A percentile compares a stretch with the other conserved stretches of the same genome.
Evolutionary conservation across 495 filamentous ascomycete species (phyloP).

Genomic region (Staphylotrichum longicolle): DNA sequence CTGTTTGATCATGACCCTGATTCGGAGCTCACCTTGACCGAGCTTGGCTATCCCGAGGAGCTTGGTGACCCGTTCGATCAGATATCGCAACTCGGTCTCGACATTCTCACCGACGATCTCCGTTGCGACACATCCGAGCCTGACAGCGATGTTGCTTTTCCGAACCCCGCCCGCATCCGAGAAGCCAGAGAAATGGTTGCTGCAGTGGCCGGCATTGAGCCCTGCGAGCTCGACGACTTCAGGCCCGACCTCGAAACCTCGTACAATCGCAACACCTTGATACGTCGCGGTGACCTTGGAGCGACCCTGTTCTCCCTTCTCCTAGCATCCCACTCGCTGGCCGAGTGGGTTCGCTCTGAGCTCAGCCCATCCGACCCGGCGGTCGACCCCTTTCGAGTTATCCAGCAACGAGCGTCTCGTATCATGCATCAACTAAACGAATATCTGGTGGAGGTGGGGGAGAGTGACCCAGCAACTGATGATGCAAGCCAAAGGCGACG

Average conservation of each 20-base stretch:
- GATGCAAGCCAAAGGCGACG: slow-evolving; percentile 22
- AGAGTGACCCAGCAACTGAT: slow-evolving; percentile 17
- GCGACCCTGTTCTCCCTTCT: slow-evolving; percentile 49
- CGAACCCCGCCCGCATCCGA: slow-evolving; percentile 36
- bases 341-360: slow-evolving; percentile 41
- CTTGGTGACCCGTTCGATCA: slow-evolving; percentile 43
- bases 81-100: slow-evolving; percentile 44
- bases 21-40: slow-evolving; percentile 35
- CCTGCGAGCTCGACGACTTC: slow-evolving; percentile 36
- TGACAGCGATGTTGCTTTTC: slow-evolving; percentile 27
- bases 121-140: slow-evolving; percentile 42
- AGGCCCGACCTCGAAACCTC: slow-evolving; percentile 37
- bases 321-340: slow-evolving; percentile 45
- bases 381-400: slow-evolving; percentile 41
- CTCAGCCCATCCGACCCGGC: slow-evolving; percentile 39
- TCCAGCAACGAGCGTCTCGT: slow-evolving; percentile 40
- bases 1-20: slow-evolving; percentile 38
- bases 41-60: slow-evolving; percentile 40
- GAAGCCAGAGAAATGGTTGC: slow-evolving; percentile 48
- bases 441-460: slow-evolving; percentile 28
- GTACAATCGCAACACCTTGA: slow-evolving; percentile 28
- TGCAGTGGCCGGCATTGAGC: slow-evolving; percentile 37
- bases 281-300: slow-evolving; percentile 44
- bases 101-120: slow-evolving; percentile 45
- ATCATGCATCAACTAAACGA: slow-evolving; percentile 40